Conservation (phyloP, 768 basidiomycete genomes). For the Scleroderma bovista region DNA sequence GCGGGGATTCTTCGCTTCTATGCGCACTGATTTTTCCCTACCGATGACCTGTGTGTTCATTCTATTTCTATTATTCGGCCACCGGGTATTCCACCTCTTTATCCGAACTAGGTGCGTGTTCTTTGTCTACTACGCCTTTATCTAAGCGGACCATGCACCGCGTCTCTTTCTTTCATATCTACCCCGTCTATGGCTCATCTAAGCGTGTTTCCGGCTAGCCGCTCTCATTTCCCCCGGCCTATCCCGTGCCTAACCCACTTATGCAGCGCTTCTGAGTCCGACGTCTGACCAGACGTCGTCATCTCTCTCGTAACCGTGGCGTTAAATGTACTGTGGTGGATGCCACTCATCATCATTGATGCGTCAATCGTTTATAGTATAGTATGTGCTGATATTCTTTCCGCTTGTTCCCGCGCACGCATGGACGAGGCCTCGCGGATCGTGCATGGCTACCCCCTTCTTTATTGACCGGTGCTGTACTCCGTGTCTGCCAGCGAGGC, state of each 20-base stretch:
- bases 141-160: conserved; percentile 19
- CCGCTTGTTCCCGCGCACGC: conserved; percentile 27
- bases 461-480: conserved; percentile 12
- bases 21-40: conserved; percentile 7
- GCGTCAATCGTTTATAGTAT: not conserved
- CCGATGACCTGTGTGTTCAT: not conserved
- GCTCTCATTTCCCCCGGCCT: conserved; percentile 8
- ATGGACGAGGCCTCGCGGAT: conserved; percentile 20
- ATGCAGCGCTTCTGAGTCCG: conserved; percentile 9
- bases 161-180: conserved; percentile 8
- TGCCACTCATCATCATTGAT: not conserved
- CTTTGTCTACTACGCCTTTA: conserved; percentile 9
- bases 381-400: conserved; percentile 9
- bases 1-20: conserved; percentile 4
- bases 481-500: conserved; percentile 9
- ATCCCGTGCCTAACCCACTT: conserved; percentile 14
- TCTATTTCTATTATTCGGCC: conserved; percentile 1
- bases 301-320: conserved; percentile 12
- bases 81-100: conserved; percentile 14
- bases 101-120: conserved; percentile 14
- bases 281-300: conserved; percentile 15
- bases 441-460: conserved; percentile 18
- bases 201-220: conserved; percentile 4
- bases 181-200: conserved; percentile 7
- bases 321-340: not conserved